Percentiles rank a stretch among this genome's conserved stretches.
Conservation (phyloP, 164 flowering plant species). For the Litsea cubeba region DNA sequence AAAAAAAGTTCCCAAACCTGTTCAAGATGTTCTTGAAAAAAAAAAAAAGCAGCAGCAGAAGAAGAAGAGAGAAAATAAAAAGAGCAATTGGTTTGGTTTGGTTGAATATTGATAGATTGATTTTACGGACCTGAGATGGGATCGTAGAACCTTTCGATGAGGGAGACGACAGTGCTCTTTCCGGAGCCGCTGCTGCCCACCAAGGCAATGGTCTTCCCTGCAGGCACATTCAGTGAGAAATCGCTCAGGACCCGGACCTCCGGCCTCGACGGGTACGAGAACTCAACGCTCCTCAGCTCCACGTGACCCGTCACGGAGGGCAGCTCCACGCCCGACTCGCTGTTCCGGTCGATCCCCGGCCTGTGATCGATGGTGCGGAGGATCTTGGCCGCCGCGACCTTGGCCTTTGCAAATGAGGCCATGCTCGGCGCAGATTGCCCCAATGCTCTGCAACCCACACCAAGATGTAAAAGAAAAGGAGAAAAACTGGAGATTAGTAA, state of each 20-base stretch:
- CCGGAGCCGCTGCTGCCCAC: slow-evolving; percentile 97
- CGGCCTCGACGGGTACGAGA: slow-evolving; percentile 74
- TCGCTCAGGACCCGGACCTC: slow-evolving; percentile 56
- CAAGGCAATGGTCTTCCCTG: slow-evolving; percentile 83
- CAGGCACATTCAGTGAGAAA: slow-evolving; percentile 57
- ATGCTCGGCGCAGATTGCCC: slow-evolving; percentile 93
- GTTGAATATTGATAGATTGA: background rate
- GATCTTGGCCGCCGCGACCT: slow-evolving; percentile 89
- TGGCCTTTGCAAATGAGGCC: slow-evolving; percentile 85
- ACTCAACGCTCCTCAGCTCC: slow-evolving; percentile 66
- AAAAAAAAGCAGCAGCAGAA: background rate
- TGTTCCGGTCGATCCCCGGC: slow-evolving; percentile 57
- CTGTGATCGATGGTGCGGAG: slow-evolving; percentile 72
- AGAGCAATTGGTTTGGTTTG: background rate
- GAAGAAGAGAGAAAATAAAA: background rate
- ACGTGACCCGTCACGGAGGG: slow-evolving; percentile 70
- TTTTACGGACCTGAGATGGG: slow-evolving; percentile 55
- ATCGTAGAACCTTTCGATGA: slow-evolving; percentile 87
- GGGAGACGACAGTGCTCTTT: slow-evolving; percentile 86
- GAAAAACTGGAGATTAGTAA: background rate
- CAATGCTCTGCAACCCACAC: slow-evolving; percentile 44
- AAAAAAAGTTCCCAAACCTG: background rate
- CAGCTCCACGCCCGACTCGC: slow-evolving; percentile 62
- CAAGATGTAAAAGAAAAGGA: background rate
- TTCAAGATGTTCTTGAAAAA: background rate